phyloP scores from a whole-genome alignment of 495 filamentous ascomycete species.

The Trichoderma asperelloides region DNA sequence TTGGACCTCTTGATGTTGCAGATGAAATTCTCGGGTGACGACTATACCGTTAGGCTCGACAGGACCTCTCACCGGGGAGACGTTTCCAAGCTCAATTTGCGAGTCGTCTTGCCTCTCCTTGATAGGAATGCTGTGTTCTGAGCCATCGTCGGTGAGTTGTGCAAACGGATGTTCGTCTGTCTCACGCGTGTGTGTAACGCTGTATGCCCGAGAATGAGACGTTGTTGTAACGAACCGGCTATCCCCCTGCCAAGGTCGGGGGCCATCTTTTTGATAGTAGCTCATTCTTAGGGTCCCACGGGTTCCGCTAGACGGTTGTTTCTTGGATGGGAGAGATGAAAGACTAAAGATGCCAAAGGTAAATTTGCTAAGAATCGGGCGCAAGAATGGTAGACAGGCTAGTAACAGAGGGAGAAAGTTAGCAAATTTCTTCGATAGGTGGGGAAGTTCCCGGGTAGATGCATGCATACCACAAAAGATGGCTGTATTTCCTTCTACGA shows the following conservation, averaged over 20 bases:
- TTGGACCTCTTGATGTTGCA: not conserved
- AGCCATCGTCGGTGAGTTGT: not conserved
- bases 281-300: not conserved
- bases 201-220: constrained; percentile 1
- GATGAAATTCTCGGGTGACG: not conserved
- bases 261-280: not conserved
- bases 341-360: not conserved
- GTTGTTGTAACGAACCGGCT: not conserved
- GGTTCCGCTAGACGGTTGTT: not conserved
- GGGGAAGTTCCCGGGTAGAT: not conserved
- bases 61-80: not conserved
- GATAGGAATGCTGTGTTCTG: not conserved
- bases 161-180: not conserved
- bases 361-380: not conserved
- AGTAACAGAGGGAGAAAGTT: not conserved
- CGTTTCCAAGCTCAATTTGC: not conserved
- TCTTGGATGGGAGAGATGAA: not conserved
- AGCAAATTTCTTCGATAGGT: not conserved
- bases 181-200: not conserved
- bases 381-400: not conserved
- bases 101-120: not conserved
- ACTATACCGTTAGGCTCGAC: not conserved
- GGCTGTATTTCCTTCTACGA: not conserved
- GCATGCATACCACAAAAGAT: not conserved
- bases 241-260: not conserved